phyloP scores from a whole-genome alignment of 2,329 filamentous ascomycete genomes.

The Cordyceps javanica region DNA sequence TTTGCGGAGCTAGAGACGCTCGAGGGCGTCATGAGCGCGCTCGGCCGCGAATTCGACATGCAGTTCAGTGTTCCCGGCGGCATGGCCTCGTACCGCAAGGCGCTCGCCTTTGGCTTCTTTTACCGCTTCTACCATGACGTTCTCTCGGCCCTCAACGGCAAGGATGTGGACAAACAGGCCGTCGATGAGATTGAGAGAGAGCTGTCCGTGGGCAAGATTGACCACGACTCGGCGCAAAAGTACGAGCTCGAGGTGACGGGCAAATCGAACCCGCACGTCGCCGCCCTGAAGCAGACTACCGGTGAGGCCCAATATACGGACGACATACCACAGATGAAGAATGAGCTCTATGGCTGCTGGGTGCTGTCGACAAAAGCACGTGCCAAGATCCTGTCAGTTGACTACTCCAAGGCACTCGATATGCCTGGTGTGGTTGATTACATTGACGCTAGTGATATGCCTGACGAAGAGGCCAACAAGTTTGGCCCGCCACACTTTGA shows the following conservation, averaged over 20 bases:
- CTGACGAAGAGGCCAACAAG: constrained; percentile 73
- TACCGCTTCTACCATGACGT: constrained; percentile 95
- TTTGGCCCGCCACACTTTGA: constrained; percentile 83
- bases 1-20: constrained; percentile 77
- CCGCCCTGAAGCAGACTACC: constrained; percentile 87
- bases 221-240: constrained; percentile 64
- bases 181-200: constrained; percentile 79
- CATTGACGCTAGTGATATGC: constrained; percentile 77
- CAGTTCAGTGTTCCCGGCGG: constrained; percentile 88
- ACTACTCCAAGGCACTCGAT: constrained; percentile 69
- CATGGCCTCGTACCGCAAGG: constrained; percentile 94
- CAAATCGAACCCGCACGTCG: constrained; percentile 79
- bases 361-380: constrained; percentile 85
- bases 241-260: constrained; percentile 82
- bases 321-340: constrained; percentile 80
- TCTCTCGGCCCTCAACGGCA: constrained; percentile 53
- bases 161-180: constrained; percentile 61
- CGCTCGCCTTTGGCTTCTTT: constrained; percentile 87
- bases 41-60: constrained; percentile 87
- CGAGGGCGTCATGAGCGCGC: constrained; percentile 80
- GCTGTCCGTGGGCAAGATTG: constrained; percentile 74
- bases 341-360: constrained; percentile 83
- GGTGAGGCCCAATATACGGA: constrained; percentile 96
- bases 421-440: constrained; percentile 81
- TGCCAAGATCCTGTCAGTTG: constrained; percentile 74